These are phyloP conservation scores for Rugonectria rugulosa DNA, from an alignment of 2,329 filamentous ascomycete species.

Conservation along the genomic window DNA sequence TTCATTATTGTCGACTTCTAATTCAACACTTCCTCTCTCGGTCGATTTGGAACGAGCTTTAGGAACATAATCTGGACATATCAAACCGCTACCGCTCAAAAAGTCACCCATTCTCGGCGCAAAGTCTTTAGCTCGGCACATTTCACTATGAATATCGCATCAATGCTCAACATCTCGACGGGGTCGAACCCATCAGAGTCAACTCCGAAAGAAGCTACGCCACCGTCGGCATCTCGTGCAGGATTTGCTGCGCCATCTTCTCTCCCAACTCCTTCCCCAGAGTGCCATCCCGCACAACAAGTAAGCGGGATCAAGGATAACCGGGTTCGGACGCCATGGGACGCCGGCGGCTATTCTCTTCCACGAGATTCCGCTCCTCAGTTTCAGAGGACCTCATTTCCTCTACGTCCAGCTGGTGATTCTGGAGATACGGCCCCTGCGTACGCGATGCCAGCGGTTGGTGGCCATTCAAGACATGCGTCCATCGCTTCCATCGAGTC, in stretches of 20 bases:
- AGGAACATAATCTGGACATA: neutral
- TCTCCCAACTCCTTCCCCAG: constrained; percentile 46
- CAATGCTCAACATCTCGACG: constrained; percentile 35
- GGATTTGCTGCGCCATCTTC: constrained; percentile 25
- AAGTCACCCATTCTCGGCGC: neutral
- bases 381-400: constrained; percentile 31
- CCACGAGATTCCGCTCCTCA: constrained; percentile 51
- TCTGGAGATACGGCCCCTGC: constrained; percentile 30
- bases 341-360: constrained; percentile 58
- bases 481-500: constrained; percentile 45
- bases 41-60: constrained; percentile 2
- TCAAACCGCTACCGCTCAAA: constrained; percentile 10
- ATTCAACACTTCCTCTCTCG: constrained; percentile 7
- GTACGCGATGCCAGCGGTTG: constrained; percentile 23
- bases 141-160: constrained; percentile 28
- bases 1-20: constrained; percentile 24
- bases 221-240: constrained; percentile 10
- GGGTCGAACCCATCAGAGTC: constrained; percentile 24
- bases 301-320: constrained; percentile 31
- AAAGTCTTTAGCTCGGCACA: constrained; percentile 18
- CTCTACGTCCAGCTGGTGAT: constrained; percentile 36
- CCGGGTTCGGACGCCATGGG: constrained; percentile 56
- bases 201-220: constrained; percentile 17
- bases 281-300: constrained; percentile 36
- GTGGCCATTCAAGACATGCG: constrained; percentile 39